Conservation (phyloP, 345 rosid species). For the Pugionium dolabratum region DNA sequence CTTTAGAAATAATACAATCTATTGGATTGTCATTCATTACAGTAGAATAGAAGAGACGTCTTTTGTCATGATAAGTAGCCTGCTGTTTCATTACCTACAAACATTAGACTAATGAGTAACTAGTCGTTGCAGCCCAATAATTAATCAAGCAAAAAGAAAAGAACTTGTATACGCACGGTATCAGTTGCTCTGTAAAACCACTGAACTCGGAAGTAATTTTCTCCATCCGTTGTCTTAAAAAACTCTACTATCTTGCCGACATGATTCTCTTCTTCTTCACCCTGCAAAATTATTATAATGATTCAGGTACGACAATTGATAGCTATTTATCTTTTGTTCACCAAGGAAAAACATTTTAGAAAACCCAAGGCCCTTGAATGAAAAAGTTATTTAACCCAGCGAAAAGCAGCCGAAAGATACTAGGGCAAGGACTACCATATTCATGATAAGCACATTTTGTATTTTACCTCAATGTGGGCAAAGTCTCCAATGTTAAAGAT, state of each 20-base stretch:
- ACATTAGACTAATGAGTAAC: conserved; percentile 19
- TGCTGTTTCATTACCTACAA: conserved; percentile 68
- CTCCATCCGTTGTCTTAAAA: conserved; percentile 70
- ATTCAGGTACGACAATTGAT: conserved; percentile 13
- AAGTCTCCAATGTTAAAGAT: conserved; percentile 70
- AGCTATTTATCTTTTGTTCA: conserved; percentile 7
- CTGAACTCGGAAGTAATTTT: conserved; percentile 79
- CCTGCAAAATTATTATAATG: conserved; percentile 49
- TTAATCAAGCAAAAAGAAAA: conserved; percentile 27
- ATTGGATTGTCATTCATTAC: conserved; percentile 87
- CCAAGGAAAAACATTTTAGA: conserved; percentile 8
- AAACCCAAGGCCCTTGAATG: conserved; percentile 24
- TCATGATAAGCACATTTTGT: conserved; percentile 14
- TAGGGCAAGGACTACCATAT: conserved; percentile 4
- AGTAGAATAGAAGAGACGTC: conserved; percentile 85
- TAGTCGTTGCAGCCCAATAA: conserved; percentile 23
- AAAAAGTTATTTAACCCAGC: conserved; percentile 3
- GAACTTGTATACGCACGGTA: conserved; percentile 57
- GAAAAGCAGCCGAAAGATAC: conserved; percentile 17
- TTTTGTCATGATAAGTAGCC: conserved; percentile 62
- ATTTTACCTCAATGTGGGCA: conserved; percentile 64
- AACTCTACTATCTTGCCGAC: conserved; percentile 80
- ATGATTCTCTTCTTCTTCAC: conserved; percentile 57
- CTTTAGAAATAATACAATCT: conserved; percentile 80
- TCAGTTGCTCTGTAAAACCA: conserved; percentile 96